Evolutionary conservation across 352 stramenopile genomes (phyloP).

Genomic region (Pythium dissotocum): DNA sequence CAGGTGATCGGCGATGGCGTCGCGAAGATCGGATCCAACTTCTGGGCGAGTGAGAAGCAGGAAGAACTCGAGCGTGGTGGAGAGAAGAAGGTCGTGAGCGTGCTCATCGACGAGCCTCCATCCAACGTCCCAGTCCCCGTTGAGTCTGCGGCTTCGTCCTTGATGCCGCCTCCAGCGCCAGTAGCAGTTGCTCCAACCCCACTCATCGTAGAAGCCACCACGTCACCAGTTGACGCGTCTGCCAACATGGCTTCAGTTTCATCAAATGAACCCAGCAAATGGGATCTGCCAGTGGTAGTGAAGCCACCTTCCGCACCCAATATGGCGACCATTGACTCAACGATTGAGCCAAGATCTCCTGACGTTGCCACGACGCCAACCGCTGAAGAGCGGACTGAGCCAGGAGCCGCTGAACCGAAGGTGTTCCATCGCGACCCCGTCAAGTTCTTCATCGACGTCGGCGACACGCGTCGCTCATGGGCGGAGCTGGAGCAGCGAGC

Average conservation of each 20-base stretch:
- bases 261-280: neutral
- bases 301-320: neutral
- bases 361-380: neutral
- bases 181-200: neutral
- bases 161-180: neutral
- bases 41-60: constrained; percentile 45
- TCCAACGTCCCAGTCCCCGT: neutral
- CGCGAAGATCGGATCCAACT: constrained; percentile 40
- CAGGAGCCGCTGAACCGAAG: constrained; percentile 1
- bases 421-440: constrained; percentile 24
- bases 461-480: constrained; percentile 63
- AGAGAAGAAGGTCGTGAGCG: constrained; percentile 6
- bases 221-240: neutral
- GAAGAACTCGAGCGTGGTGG: constrained; percentile 6
- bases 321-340: neutral
- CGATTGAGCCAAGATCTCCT: neutral
- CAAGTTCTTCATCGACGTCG: constrained; percentile 39
- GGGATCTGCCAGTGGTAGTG: neutral
- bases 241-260: neutral
- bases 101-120: constrained; percentile 3
- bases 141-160: neutral
- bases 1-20: constrained; percentile 51
- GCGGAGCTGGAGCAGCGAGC: constrained; percentile 60
- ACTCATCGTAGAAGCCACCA: neutral
- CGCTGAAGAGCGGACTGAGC: neutral